Base-by-base conservation (phyloP, 257 asterid genomes). In the Petunia axillaris region DNA sequence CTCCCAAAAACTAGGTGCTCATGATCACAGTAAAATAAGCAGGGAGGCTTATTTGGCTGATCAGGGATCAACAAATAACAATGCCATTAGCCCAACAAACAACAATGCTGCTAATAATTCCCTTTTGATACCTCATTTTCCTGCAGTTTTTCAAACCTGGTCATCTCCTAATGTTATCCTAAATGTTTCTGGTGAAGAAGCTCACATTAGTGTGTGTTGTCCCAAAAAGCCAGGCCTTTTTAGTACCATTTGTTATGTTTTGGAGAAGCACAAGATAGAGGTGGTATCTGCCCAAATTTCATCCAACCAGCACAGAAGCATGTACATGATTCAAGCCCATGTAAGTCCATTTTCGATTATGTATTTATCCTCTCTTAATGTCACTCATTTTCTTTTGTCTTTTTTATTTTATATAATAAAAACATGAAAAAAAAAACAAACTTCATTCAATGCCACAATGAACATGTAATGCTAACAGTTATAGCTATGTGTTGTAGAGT, bases 11-110 rank as follows among this genome's bases (percentile, higher is more conserved):
- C 70, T 76, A 15, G 58, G 68, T 3, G 57, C 59, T 82, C 86
- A 81, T 43, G 64, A 16, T 8, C 9, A 25, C 14, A 39, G 4
- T 44, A 38, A n/a, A 4, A 67, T 37, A 11, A n/a, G 54, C 78
- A 85, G 91, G 80, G 95, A 92, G 67, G 91, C 87, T 1, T 86
- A 88, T 62, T 7, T 89, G 40, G 91, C 94, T 35, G 92, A 90
- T 71, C 89, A 80, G 66, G 91, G 87, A 10, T 83, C 83, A 11
- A 25, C 90, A 3, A 82, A 53, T 65, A 66, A 40, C 48, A 37
- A 75, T 6, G 37, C 77, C 15, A 57, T 68, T 73, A 50, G 75
- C 14, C 40, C 85, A 10, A 5, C 81, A n/a, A 73, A 16, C 54
- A 73, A 16, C 54, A 37, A 65, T 15, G 57, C 65, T 64, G 67